A percentile compares a stretch with the other conserved stretches of the same genome.
Conservation (phyloP, 2,329 filamentous ascomycete genomes). For the Monosporascus sp. region DNA sequence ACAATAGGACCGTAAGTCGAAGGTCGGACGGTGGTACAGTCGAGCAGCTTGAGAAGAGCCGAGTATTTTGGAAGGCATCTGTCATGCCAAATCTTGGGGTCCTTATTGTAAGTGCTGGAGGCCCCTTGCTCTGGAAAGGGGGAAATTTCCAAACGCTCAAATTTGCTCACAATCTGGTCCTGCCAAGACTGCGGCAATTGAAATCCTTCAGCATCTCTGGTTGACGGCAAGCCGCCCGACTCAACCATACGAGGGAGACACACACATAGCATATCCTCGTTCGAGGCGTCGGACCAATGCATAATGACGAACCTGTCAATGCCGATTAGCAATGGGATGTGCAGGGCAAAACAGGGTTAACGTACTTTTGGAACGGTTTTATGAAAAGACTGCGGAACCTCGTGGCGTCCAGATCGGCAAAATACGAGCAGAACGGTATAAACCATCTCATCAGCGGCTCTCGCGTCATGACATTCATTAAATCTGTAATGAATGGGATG, state of each 20-base stretch:
- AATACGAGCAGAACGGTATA: conserved; percentile 77
- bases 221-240: conserved; percentile 47
- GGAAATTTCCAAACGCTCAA: conserved; percentile 58
- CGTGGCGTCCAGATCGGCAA: conserved; percentile 66
- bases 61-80: conserved; percentile 64
- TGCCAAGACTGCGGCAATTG: conserved; percentile 64
- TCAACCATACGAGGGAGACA: conserved; percentile 61
- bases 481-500: conserved; percentile 61
- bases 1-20: conserved; percentile 62
- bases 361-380: conserved; percentile 72
- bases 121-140: conserved; percentile 60
- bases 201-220: conserved; percentile 48
- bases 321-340: conserved; percentile 18
- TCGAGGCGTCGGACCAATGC: conserved; percentile 62
- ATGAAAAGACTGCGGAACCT: conserved; percentile 77
- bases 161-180: conserved; percentile 64
- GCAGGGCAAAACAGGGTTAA: background rate
- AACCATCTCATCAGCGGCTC: conserved; percentile 68
- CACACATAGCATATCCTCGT: conserved; percentile 65
- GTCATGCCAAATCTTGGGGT: conserved; percentile 56
- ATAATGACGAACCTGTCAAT: conserved; percentile 62
- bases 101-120: conserved; percentile 46
- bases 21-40: conserved; percentile 57
- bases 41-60: conserved; percentile 58
- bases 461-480: conserved; percentile 60